phyloP scores from a whole-genome alignment of 192 early-diverging fungal genomes.

The Backusella liffmaniae region DNA sequence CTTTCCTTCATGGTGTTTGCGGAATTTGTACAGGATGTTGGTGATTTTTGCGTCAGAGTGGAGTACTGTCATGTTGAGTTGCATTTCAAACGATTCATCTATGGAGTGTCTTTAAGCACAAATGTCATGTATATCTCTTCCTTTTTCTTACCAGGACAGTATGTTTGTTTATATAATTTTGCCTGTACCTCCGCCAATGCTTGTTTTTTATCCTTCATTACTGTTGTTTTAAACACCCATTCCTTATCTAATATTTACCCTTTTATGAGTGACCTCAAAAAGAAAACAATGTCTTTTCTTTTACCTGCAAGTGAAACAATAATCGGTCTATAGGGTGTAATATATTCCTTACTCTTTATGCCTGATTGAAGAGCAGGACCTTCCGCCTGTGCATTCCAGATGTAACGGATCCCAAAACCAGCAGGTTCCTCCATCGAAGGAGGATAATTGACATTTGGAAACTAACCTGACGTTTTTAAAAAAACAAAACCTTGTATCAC shows the following conservation, averaged over 20 bases:
- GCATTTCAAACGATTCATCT: slow-evolving; percentile 32
- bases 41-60: slow-evolving; percentile 30
- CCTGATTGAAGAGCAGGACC: slow-evolving; percentile 36
- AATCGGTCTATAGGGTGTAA: slow-evolving; percentile 41
- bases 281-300: too few species aligned
- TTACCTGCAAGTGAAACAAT: slow-evolving; percentile 31
- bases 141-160: slow-evolving; percentile 35
- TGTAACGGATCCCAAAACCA: slow-evolving; percentile 30
- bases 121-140: not conserved
- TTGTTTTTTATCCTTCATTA: slow-evolving; percentile 29
- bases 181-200: slow-evolving; percentile 33
- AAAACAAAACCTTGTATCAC: not conserved
- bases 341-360: slow-evolving; percentile 33
- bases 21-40: slow-evolving; percentile 30
- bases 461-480: slow-evolving; percentile 11
- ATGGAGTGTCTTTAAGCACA: not conserved
- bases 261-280: not conserved
- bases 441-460: slow-evolving; percentile 43
- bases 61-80: slow-evolving; percentile 26
- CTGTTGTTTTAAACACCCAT: slow-evolving; percentile 31
- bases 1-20: slow-evolving; percentile 47
- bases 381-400: slow-evolving; percentile 32
- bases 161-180: slow-evolving; percentile 33
- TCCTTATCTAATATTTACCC: slow-evolving; percentile 8
- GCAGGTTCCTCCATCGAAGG: slow-evolving; percentile 39